Evolutionary conservation across 768 basidiomycete genomes (phyloP).

Genomic region (Termitomyces sp.): DNA sequence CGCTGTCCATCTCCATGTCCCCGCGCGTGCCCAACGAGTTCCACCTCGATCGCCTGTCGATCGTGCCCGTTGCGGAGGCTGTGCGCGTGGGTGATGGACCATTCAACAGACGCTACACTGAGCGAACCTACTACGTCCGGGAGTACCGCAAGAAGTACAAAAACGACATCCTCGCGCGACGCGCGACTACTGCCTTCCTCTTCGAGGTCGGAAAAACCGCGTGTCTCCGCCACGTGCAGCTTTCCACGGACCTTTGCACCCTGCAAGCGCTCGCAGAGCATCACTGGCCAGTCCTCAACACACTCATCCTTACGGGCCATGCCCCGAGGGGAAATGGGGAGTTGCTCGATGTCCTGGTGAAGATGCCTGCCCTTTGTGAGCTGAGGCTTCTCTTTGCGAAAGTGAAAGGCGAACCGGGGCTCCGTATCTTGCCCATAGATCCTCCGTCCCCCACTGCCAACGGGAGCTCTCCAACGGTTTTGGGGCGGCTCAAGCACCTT

Average conservation of each 20-base stretch:
- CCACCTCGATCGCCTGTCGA: conserved; percentile 29
- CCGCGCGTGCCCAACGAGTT: conserved; percentile 27
- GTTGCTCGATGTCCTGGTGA: conserved; percentile 28
- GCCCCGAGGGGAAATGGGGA: conserved; percentile 26
- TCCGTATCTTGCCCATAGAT: conserved; percentile 21
- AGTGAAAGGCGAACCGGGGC: conserved; percentile 21
- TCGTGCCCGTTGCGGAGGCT: conserved; percentile 38
- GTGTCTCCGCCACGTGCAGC: conserved; percentile 30
- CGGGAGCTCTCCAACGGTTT: conserved; percentile 18
- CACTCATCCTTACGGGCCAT: conserved; percentile 37
- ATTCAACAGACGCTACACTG: conserved; percentile 31
- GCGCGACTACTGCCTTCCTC: conserved; percentile 25
- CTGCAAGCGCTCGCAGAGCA: conserved; percentile 26
- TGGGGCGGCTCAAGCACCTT: conserved; percentile 28
- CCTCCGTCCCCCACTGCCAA: conserved; percentile 12
- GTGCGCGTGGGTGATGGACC: conserved; percentile 39
- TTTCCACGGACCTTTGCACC: conserved; percentile 33
- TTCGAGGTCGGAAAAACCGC: conserved; percentile 29
- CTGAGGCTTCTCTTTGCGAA: conserved; percentile 32
- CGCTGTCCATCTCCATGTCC: conserved; percentile 30
- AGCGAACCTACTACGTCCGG: conserved; percentile 31
- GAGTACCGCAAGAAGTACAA: conserved; percentile 37
- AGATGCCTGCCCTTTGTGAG: conserved; percentile 32
- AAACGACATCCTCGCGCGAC: conserved; percentile 28
- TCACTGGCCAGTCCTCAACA: conserved; percentile 33